phyloP scores from a whole-genome alignment of 2,329 filamentous ascomycete genomes.

The Talaromyces sp. region DNA sequence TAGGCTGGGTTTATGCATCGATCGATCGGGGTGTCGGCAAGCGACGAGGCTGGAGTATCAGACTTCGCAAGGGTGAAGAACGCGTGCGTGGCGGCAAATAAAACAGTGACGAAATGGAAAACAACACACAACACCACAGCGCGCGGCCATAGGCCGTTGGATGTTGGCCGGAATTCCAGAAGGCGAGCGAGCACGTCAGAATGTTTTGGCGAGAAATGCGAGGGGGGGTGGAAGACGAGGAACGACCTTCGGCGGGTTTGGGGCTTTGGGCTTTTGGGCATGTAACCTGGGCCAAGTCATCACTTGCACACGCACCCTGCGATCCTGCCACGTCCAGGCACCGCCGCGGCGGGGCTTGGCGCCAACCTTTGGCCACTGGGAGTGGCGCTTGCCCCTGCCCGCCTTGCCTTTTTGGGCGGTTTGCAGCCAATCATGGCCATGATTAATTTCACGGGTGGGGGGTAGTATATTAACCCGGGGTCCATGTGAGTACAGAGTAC shows the following conservation, averaged over 20 bases:
- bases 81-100: neutral
- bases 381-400: neutral
- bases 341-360: conserved; percentile 5
- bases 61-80: neutral
- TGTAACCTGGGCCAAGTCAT: neutral
- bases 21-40: neutral
- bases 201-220: neutral
- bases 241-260: neutral
- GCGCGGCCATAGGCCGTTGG: neutral
- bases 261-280: neutral
- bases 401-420: neutral
- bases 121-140: neutral
- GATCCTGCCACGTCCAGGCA: conserved; percentile 8
- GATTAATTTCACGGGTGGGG: neutral
- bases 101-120: neutral
- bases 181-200: neutral
- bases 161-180: neutral
- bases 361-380: neutral
- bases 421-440: neutral
- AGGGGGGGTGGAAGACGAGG: neutral
- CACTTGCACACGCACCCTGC: neutral
- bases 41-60: neutral
- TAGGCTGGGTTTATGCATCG: neutral
- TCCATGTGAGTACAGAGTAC: neutral
- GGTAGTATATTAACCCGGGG: neutral